phyloP scores from a whole-genome alignment of 2,329 filamentous ascomycete species.

The Sarocladium strictum region DNA sequence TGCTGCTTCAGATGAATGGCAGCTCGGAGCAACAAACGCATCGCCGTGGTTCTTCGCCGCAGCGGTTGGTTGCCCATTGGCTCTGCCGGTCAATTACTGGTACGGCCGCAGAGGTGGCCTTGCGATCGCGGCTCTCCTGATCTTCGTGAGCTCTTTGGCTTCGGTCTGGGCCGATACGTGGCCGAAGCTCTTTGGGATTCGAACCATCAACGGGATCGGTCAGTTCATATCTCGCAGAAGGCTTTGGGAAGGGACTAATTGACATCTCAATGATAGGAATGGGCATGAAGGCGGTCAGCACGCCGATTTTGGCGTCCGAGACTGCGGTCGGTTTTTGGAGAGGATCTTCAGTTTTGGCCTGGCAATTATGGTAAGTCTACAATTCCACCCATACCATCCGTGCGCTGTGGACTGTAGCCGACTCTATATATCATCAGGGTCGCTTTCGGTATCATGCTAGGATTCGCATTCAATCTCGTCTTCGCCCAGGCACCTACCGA shows the following conservation, averaged over 20 bases:
- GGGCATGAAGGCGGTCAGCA: slow-evolving; percentile 43
- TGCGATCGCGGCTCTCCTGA: slow-evolving; percentile 30
- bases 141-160: slow-evolving; percentile 32
- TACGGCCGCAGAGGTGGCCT: slow-evolving; percentile 35
- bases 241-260: neutral
- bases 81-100: slow-evolving; percentile 34
- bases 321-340: slow-evolving; percentile 41
- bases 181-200: slow-evolving; percentile 26
- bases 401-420: neutral
- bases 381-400: slow-evolving; percentile 12
- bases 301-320: slow-evolving; percentile 40
- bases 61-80: slow-evolving; percentile 30
- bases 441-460: slow-evolving; percentile 29
- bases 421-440: slow-evolving; percentile 17
- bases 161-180: slow-evolving; percentile 28
- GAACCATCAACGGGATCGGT: slow-evolving; percentile 33
- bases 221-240: slow-evolving; percentile 18
- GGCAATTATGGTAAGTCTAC: slow-evolving; percentile 33
- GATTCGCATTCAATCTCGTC: slow-evolving; percentile 30
- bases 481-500: slow-evolving; percentile 21
- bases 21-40: slow-evolving; percentile 32
- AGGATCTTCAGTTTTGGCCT: slow-evolving; percentile 39
- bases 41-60: slow-evolving; percentile 34
- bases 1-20: slow-evolving; percentile 23
- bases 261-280: slow-evolving; percentile 26